These are phyloP conservation scores for Scalesia atractyloides DNA, from an alignment of 129 eudicot species.

Conservation along the genomic window DNA sequence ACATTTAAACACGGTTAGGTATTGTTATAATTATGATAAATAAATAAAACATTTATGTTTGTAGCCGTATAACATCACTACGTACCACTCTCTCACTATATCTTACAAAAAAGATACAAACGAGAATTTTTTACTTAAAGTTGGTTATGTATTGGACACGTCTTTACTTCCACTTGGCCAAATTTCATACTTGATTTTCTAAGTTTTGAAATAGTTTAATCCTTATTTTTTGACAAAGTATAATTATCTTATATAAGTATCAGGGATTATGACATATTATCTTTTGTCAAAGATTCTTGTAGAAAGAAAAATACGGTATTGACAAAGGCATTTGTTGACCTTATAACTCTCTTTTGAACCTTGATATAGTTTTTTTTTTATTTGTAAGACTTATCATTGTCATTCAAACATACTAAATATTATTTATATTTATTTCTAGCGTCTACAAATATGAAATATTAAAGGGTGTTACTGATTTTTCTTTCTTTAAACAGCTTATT, in stretches of 20 bases:
- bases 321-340: constrained; percentile 35
- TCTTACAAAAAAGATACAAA: no score
- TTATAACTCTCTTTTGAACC: constrained; percentile 1
- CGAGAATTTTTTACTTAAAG: no score
- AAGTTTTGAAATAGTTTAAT: neutral
- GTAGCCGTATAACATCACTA: no score
- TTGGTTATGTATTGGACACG: no score
- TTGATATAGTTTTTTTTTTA: constrained; percentile 28
- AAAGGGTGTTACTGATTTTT: neutral
- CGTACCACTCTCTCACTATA: no score
- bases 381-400: constrained; percentile 35
- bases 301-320: neutral
- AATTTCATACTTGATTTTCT: neutral
- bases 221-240: neutral
- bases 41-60: no score
- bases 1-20: no score
- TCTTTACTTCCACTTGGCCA: neutral
- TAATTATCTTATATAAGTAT: neutral
- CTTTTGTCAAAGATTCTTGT: neutral
- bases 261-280: neutral
- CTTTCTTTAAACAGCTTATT: neutral
- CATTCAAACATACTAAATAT: neutral
- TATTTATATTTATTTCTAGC: neutral
- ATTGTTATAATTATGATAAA: no score
- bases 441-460: neutral